Conservation (phyloP, 495 filamentous ascomycete species). For the Annulohypoxylon nitens region DNA sequence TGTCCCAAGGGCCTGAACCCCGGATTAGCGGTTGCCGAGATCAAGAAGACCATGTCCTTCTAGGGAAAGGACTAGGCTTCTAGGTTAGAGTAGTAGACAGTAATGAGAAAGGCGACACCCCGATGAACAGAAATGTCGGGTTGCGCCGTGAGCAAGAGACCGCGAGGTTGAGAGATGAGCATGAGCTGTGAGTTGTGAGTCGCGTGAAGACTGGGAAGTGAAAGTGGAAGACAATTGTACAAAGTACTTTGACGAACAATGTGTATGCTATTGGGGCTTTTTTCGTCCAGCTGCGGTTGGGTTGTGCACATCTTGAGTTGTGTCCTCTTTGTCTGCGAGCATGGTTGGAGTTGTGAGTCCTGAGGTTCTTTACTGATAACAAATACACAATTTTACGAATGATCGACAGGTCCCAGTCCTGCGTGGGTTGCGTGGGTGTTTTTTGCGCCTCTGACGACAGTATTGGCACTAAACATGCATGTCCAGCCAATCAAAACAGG, state of each 20-base stretch:
- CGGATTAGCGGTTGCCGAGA: constrained; percentile 92
- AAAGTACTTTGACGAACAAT: constrained; percentile 44
- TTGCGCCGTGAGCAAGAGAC: not conserved
- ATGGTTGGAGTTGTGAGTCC: constrained; percentile 53
- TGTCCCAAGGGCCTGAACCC: constrained; percentile 99
- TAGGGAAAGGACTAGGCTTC: constrained; percentile 46
- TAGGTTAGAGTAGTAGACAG: not conserved
- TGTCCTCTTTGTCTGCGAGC: constrained; percentile 48
- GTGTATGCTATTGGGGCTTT: constrained; percentile 35
- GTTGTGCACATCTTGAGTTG: constrained; percentile 37
- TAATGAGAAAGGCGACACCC: not conserved
- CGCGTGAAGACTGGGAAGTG: constrained; percentile 13
- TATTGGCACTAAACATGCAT: not conserved
- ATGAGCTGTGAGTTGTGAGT: not conserved
- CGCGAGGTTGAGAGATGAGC: not conserved
- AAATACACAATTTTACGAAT: constrained; percentile 31
- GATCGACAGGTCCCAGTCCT: constrained; percentile 7
- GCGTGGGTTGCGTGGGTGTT: not conserved
- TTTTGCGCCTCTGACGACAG: not conserved
- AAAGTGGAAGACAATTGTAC: constrained; percentile 40
- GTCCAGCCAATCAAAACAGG: not conserved
- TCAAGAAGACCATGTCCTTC: constrained; percentile 97
- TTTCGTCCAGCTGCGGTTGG: constrained; percentile 27
- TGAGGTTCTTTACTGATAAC: constrained; percentile 28
- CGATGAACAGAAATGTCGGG: not conserved